A percentile compares a stretch with the other conserved stretches of the same genome.
phyloP scores from a whole-genome alignment of 2,329 filamentous ascomycete species.

The Colletotrichum cordylinicola region DNA sequence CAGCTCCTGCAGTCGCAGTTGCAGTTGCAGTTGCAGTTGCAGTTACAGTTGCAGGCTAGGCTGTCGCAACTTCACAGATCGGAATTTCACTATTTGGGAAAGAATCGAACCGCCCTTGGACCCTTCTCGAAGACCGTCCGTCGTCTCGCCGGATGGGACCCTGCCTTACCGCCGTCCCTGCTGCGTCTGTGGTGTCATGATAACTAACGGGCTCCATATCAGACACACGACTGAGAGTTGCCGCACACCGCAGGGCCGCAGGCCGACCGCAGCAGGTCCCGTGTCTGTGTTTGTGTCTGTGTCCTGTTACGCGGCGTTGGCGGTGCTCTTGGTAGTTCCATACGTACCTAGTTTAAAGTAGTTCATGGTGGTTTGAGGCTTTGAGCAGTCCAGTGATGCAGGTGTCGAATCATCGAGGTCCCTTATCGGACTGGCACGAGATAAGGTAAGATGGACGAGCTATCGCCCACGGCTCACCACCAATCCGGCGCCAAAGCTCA shows the following conservation, averaged over 20 bases:
- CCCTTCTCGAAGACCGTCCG: neutral
- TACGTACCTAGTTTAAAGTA: neutral
- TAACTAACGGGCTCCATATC: neutral
- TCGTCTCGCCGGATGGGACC: neutral
- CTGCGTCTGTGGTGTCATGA: constrained; percentile 4
- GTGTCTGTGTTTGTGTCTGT: neutral
- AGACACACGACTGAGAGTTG: neutral
- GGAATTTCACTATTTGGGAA: too few species aligned
- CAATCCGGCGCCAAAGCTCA: neutral
- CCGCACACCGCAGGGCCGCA: neutral
- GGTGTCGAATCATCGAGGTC: neutral
- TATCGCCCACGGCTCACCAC: neutral
- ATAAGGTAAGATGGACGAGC: neutral
- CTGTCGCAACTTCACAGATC: neutral
- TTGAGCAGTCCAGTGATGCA: neutral
- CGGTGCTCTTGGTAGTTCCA: neutral
- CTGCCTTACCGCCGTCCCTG: neutral
- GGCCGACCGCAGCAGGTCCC: neutral
- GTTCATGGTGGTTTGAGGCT: neutral
- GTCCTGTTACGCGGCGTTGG: neutral
- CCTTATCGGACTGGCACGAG: neutral
- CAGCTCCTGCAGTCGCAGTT: neutral
- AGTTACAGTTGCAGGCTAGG: neutral
- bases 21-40: neutral
- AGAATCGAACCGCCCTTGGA: neutral